Evolutionary conservation across 352 stramenopile species (phyloP), one percentile per base, ranked within the genome.

Genomic region (Globisporangium cederbergense): DNA sequence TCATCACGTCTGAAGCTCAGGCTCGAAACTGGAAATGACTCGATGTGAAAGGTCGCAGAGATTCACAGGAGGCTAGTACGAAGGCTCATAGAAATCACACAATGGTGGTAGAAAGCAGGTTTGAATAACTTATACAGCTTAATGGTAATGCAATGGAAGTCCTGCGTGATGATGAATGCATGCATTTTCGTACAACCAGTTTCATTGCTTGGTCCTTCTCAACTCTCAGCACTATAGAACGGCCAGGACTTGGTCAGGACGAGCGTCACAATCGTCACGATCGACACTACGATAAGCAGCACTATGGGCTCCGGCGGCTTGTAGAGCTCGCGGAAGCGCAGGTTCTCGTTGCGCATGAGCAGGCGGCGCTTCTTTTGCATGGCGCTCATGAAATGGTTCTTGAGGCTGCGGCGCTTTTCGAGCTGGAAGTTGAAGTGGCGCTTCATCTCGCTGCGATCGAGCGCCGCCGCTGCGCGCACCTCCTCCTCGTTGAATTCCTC

Each of bases 261-360:
- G 22, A 93, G 79, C 59, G 81, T 77, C 64, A 93, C 78, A 42
- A 86, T 77, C 4, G 78, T 84, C 6, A 84, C 67, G 28, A 93
- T 65, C 40, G 74, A 45, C 22, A 82, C 42, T 14, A 81, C 76
- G 5, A 78, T 72, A 36, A 89, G n/a, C 60, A 93, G 54, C 55
- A 88, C 85, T 38, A 80, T 76, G 9, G 79, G 80, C 67, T 93
- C 85, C 0, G 85, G 85, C 2, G 82, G 65, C 47, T 77, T 78
- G 73, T 91, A 91, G 8, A 93, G 65, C 56, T 91, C 81, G 5
- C 81, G 82, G 62, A 92, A 91, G 62, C 81, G 85, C 58, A 93
- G 61, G 63, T 91, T 91, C 65, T 91, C 76, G 54, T 84, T 89
- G 66, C 74, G 78, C 61, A 75, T 70, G 56, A 91, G 66, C 73